Conservation (phyloP, 805 yeast species). For the Tetrapisispora taiwanensis region DNA sequence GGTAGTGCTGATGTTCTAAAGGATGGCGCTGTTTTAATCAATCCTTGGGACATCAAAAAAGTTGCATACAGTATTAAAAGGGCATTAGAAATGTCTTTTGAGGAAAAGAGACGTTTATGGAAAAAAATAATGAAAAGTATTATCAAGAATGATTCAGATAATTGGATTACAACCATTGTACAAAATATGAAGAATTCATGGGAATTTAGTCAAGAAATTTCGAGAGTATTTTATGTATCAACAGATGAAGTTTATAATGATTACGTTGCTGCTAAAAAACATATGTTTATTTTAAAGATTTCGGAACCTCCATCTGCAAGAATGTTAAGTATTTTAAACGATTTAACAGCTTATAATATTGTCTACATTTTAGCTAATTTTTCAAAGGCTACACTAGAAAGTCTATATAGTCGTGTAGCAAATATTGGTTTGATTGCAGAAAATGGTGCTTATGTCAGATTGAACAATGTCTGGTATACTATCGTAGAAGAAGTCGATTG, state of each 20-base stretch:
- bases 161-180: conserved; percentile 60
- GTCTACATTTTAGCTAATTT: conserved; percentile 66
- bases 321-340: conserved; percentile 46
- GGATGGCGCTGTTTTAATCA: conserved; percentile 63
- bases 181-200: conserved; percentile 42
- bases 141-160: conserved; percentile 53
- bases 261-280: conserved; percentile 28
- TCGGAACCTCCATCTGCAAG: conserved; percentile 53
- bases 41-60: conserved; percentile 79
- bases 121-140: conserved; percentile 47
- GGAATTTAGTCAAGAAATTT: conserved; percentile 38
- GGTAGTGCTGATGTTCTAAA: conserved; percentile 79
- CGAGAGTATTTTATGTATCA: conserved; percentile 27
- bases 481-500: conserved; percentile 45
- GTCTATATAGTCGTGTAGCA: conserved; percentile 55
- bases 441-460: conserved; percentile 70
- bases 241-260: conserved; percentile 21
- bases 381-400: conserved; percentile 53
- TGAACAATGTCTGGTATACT: conserved; percentile 50
- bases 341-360: conserved; percentile 51
- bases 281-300: conserved; percentile 39
- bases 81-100: conserved; percentile 54
- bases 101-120: conserved; percentile 59
- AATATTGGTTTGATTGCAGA: conserved; percentile 81
- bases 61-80: conserved; percentile 52